Evolutionary conservation across 371 early-diverging fungal genomes (phyloP), one percentile per base, ranked within the genome.

Genomic region (Sporodiniella umbellata): DNA sequence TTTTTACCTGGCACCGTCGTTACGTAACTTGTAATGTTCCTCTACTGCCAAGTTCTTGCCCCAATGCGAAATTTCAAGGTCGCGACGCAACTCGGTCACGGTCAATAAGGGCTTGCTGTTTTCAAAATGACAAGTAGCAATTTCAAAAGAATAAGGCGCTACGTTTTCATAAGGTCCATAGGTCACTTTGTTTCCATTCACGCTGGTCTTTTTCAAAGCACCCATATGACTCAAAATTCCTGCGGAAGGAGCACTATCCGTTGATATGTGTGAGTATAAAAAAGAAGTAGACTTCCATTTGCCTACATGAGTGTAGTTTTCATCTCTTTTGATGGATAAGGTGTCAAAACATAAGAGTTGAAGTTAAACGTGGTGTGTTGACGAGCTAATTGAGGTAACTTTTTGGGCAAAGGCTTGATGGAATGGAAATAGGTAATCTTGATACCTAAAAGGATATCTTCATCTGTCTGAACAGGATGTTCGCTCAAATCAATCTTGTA

Each of bases 61-160:
- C 90, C 91, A 92, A 59, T 94, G 94, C 55, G 91, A 89, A 25
- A 97, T 69, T 60, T 90, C 84, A 22, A 95, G 59, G 45, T 93
- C 88, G 33, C 93, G 84, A 24, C 69, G 62, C 33, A 87, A 71
- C 2, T 66, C 64, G 43, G 79, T 76, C 1, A 86, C 83, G 14
- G 87, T 85, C 1, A 93, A 59, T 21, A 89, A 66, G 25, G 89
- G 78, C 15, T 79, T 72, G 18, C 64, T 56, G 46, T 86, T 73
- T 51, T 78, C 83, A 66, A 83, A 96, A 58, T 89, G 90, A 28
- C 58, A 42, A 3, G 57, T 56, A 4, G 72, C 54, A 10, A 44
- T 14, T 11, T 93, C 74, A 37, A 74, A 75, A 11, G 88, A 65
- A 18, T 68, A 51, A 3, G 73, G 72, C 18, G 48, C 54, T 2